These are phyloP conservation scores for Blastocystis sp. DNA, from an alignment of 352 stramenopile species.

Conservation along the genomic window DNA sequence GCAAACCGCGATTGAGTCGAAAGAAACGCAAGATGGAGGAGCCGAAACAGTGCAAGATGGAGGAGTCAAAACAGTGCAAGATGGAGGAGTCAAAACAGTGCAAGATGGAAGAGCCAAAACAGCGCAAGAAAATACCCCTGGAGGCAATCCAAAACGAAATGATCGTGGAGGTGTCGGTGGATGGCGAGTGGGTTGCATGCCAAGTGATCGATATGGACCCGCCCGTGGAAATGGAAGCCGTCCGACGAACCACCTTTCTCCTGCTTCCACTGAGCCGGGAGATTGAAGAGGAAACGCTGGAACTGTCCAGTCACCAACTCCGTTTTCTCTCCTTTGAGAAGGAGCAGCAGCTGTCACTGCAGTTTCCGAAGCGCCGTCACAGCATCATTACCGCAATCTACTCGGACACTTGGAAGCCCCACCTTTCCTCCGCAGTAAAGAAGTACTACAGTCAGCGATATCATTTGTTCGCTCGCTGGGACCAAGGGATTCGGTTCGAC, in stretches of 20 bases:
- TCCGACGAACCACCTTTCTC: no score
- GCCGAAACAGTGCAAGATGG: not conserved
- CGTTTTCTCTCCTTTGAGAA: not conserved
- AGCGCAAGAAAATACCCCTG: no score
- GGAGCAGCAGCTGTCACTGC: not conserved
- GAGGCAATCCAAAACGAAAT: not conserved
- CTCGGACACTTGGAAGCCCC: not conserved
- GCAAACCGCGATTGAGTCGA: not conserved
- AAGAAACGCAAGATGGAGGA: not conserved
- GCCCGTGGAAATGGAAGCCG: not conserved
- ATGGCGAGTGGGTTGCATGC: not conserved
- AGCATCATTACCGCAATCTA: not conserved
- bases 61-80: not conserved
- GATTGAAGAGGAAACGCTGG: not conserved
- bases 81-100: not conserved
- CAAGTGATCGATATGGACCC: not conserved
- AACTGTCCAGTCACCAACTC: not conserved
- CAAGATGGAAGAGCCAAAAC: not conserved
- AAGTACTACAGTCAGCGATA: constrained; percentile 81
- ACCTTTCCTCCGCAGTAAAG: constrained; percentile 58
- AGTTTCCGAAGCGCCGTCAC: not conserved
- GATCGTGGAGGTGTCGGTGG: not conserved
- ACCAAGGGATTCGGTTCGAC: constrained; percentile 78
- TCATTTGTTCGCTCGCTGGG: constrained; percentile 75
- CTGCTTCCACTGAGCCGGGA: no score